Conservation (phyloP, 1,284 basidiomycete species). For the Ustilago lituana region DNA sequence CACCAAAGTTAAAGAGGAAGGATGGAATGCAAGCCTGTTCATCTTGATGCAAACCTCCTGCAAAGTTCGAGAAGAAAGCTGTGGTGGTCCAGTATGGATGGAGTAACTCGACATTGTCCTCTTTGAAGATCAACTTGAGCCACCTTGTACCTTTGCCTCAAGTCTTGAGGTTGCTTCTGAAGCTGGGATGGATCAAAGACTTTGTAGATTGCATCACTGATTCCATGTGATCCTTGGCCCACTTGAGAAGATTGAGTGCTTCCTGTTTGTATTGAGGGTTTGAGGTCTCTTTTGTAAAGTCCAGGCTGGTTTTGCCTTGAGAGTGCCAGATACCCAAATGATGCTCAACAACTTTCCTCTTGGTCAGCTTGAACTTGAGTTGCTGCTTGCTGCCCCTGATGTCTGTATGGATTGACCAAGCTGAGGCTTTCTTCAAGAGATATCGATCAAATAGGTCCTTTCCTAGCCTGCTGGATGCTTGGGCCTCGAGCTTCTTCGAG, state of each 20-base stretch:
- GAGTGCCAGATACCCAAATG: conserved; percentile 1
- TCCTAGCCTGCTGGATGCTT: background rate
- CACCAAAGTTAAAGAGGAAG: background rate
- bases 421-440: background rate
- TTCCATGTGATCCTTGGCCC: background rate
- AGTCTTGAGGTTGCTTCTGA: background rate
- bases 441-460: conserved; percentile 2
- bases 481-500: background rate
- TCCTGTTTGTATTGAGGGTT: background rate
- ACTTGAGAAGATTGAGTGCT: background rate
- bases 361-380: background rate
- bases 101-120: background rate
- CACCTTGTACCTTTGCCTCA: background rate
- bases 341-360: background rate
- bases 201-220: no score
- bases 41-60: background rate
- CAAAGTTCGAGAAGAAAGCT: conserved; percentile 2
- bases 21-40: background rate
- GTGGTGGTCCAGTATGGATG: background rate
- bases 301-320: background rate
- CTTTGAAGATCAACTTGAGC: background rate
- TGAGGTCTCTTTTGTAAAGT: background rate
- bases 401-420: background rate
- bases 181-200: background rate
- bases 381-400: no score